Evolutionary conservation across 352 stramenopile genomes (phyloP), one percentile per base, ranked within the genome.

Genomic region (Phytophthora melonis): DNA sequence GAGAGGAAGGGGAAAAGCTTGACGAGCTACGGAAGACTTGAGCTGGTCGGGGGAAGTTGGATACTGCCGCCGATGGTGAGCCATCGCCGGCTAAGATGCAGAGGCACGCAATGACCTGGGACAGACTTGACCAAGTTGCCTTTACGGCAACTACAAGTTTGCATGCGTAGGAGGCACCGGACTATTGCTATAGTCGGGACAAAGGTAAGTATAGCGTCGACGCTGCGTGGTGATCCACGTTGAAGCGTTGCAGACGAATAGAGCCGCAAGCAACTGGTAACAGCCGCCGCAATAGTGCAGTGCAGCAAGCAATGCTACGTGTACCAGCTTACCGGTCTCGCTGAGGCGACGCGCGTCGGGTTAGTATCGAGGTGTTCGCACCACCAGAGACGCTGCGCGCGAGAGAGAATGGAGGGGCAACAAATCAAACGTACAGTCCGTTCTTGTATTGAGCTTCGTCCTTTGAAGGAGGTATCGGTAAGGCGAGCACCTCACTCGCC

Each of bases 401-500:
- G 18, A 45, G 68, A 34, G 19, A 45, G 39, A 41, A 32, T 53
- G 49, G 55, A 23, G 58, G 36, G 53, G 47, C 27, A 41, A 16
- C 58, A 19, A 30, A 63, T 36, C 19, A 58, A 65, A 63, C 23
- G 53, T 73, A 62, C 64, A 75, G 30, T 61, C 43, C 45, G 25
- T 62, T 62, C 34, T 39, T 63, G 49, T n/a, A 64, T 59, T 68
- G 36, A 63, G 23, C 19, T 72, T 58, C 39, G 54, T 58, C 59
- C 58, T 65, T 57, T 25, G 41, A 64, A 25, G 62, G 47, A 58
- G 14, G 9, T 10, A 36, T 45, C 13, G 36, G 36, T 27, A 16
- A 27, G 41, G 25, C 21, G 19, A 49, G 43, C 8, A 19, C 11
- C 59, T 73, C 70, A 91, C 71, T 89, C 79, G 57, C 82, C 81